Evolutionary conservation across 2,329 filamentous ascomycete species (phyloP), one percentile per base, ranked within the genome.

Genomic region (Diaporthe batatas): DNA sequence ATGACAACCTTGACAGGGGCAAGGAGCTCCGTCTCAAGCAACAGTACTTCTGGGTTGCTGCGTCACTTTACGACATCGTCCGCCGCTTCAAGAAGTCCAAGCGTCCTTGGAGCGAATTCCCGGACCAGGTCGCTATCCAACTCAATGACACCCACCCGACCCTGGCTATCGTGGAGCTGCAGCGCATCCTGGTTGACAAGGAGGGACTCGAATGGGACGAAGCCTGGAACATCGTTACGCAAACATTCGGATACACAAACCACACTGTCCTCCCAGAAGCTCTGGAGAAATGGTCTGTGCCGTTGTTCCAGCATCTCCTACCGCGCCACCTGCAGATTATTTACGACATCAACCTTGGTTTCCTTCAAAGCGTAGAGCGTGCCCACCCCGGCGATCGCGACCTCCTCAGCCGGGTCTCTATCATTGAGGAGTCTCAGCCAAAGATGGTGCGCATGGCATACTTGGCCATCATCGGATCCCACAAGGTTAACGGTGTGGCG

Each of bases 21-120:
- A 99, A 99, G 84, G 96, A 99, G 86, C 91, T 99, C 75, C 94
- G 96, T 70, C 85, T 99, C 83, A 99, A 99, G 89, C 96, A 99
- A 83, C 96, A 99, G 83, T 99, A 99, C 88, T 99, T 99, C 86
- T 99, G 96, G 96, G 97, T 98, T 80, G 95, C 96, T 68, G 96
- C 96, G 21, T 99, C 96, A 21, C 89, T 99, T 5, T 94, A 94
- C 80, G 96, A 99, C 79, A 99, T 99, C 80, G 93, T 99, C 74
- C 93, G 96, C 73, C 92, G 96, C 73, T 99, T 98, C 91, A 99
- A 98, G 88, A 99, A 98, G 89, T 91, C 94, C 23, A 95, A 94
- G 86, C 92, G 96, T 75, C 86, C 92, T 10, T 99, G 96, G 96
- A 92, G 85, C 76, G 93, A 97, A 79, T 99, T 99, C 84, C 89